Evolutionary conservation across 2,329 filamentous ascomycete species (phyloP), one percentile per base, ranked within the genome.

Genomic region (Dactylella cylindrospora): DNA sequence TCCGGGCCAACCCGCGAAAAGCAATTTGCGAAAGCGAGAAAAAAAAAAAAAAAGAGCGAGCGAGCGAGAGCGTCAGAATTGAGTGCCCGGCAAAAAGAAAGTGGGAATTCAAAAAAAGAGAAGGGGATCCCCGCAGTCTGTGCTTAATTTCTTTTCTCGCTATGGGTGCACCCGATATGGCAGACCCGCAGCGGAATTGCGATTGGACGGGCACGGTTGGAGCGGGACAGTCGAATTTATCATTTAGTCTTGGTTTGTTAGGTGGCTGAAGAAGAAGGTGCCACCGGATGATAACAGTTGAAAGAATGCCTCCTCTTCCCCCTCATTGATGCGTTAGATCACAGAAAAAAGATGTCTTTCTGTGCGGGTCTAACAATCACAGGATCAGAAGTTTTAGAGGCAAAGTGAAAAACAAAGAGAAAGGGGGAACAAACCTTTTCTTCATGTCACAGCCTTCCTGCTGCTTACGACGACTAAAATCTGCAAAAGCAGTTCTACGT

Each of bases 391-490:
- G 13, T 12, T 26, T 19, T 20, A 36, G 25, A 15, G 26, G 12
- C 41, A 10, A 13, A 43, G 31, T 13, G 38, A 36, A 15, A n/a
- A 38, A 33, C 9, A 12, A 22, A n/a, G n/a, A n/a, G n/a, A n/a
- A n/a, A n/a, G n/a, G n/a, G n/a, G n/a, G n/a, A n/a, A n/a, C n/a
- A n/a, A n/a, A n/a, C n/a, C n/a, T n/a, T n/a, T n/a, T n/a, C n/a
- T n/a, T n/a, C n/a, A n/a, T n/a, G n/a, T 29, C 40, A 41, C 44
- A 52, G 49, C 49, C 57, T 19, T 52, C 31, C 20, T 28, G n/a
- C n/a, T 38, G 57, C 57, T 62, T 49, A 62, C 57, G 57, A 62
- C 57, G 57, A 47, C 57, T 33, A n/a, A n/a, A n/a, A n/a, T n/a
- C n/a, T n/a, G n/a, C n/a, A n/a, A n/a, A n/a, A n/a, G n/a, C n/a